Conservation (phyloP, 306 rosid species). For the Cucumis hystrix region DNA sequence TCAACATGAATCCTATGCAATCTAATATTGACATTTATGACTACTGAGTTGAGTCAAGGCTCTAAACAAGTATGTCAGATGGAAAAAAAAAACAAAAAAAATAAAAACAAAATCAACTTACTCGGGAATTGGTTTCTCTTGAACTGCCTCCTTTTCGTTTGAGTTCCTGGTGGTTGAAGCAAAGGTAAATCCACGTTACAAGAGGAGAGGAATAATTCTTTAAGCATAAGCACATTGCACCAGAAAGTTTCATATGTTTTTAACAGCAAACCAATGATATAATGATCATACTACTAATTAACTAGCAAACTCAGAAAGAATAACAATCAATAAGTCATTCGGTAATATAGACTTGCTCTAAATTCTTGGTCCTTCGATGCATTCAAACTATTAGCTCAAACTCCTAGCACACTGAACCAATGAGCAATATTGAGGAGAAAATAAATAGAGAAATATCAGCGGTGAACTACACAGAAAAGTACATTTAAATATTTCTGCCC, state of each 20-base stretch:
- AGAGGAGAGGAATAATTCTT: neutral
- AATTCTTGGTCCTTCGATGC: neutral
- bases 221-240: neutral
- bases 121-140: constrained; percentile 16
- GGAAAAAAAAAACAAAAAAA: neutral
- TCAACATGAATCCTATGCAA: no score
- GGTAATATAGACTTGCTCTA: neutral
- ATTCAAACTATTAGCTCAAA: neutral
- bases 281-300: neutral
- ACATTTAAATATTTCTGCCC: neutral
- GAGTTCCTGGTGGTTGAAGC: constrained; percentile 36
- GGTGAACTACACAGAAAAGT: neutral
- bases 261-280: neutral
- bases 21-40: neutral
- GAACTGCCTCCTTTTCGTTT: constrained; percentile 20
- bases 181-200: neutral
- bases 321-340: neutral
- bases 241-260: neutral
- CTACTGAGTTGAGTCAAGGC: neutral
- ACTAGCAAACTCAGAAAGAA: neutral
- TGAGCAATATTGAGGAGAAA: neutral
- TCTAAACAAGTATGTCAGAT: neutral
- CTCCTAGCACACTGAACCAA: neutral
- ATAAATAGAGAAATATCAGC: neutral
- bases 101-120: neutral